Conservation (phyloP, 164 flowering plant species). For the Liquidambar formosana region DNA sequence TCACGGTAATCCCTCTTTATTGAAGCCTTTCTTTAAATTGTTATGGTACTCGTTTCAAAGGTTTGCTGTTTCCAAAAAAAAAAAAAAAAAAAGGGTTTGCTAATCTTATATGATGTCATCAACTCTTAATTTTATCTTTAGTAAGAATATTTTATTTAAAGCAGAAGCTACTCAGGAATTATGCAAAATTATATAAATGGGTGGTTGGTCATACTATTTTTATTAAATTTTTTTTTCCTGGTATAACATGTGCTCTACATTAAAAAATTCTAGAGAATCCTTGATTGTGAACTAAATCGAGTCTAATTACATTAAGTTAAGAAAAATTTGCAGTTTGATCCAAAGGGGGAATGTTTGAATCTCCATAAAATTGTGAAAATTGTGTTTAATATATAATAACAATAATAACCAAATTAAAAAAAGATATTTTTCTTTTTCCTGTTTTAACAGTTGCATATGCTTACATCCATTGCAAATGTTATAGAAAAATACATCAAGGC, state of each 20-base stretch:
- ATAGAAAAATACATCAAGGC: neutral
- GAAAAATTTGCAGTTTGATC: neutral
- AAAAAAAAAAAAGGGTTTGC: neutral
- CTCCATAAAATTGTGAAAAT: neutral
- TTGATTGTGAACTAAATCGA: too few relatives aligned
- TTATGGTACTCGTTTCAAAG: neutral
- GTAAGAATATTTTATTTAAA: too few relatives aligned
- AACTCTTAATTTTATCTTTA: neutral
- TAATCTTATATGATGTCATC: neutral
- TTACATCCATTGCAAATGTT: neutral
- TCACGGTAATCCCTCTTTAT: conserved; percentile 55
- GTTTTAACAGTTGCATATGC: neutral
- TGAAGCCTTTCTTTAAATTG: neutral
- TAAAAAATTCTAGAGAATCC: too few relatives aligned
- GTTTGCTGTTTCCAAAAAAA: too few relatives aligned
- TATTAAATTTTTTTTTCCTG: too few relatives aligned
- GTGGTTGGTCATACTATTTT: too few relatives aligned
- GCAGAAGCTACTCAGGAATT: too few relatives aligned
- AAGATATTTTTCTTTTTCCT: neutral
- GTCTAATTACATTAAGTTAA: neutral
- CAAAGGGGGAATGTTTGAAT: neutral
- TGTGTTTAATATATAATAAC: neutral
- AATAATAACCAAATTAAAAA: neutral
- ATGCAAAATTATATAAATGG: too few relatives aligned
- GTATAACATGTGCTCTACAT: too few relatives aligned